phyloP scores from a whole-genome alignment of 768 basidiomycete genomes.

The Auriscalpium orientale region DNA sequence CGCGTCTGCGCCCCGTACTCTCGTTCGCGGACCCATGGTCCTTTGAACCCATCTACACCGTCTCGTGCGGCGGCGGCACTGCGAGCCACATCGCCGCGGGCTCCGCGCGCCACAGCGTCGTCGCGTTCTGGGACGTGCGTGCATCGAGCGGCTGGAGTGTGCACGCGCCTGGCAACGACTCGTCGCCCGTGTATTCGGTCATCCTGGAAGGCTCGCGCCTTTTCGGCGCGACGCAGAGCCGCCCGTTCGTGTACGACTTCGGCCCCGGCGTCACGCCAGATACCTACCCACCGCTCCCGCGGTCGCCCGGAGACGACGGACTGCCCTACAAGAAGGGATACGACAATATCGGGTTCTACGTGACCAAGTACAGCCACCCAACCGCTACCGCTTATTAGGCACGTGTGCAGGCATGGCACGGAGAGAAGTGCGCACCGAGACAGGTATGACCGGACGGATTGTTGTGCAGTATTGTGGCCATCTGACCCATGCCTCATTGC shows the following conservation, averaged over 20 bases:
- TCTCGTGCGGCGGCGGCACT: constrained; percentile 68
- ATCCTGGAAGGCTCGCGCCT: constrained; percentile 70
- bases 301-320: constrained; percentile 21
- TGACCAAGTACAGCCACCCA: constrained; percentile 38
- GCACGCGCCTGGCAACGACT: constrained; percentile 72
- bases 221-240: constrained; percentile 70
- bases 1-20: constrained; percentile 46
- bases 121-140: constrained; percentile 80
- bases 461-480: too few species aligned
- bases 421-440: too few species aligned
- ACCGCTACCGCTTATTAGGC: neutral
- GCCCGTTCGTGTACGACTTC: constrained; percentile 77
- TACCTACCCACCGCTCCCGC: constrained; percentile 40
- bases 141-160: constrained; percentile 67
- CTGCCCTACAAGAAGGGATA: constrained; percentile 28
- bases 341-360: constrained; percentile 40
- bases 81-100: constrained; percentile 66
- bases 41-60: constrained; percentile 65
- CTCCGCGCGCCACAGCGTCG: constrained; percentile 65
- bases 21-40: constrained; percentile 61
- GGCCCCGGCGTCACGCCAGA: constrained; percentile 50
- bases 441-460: too few species aligned
- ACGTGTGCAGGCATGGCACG: too few species aligned
- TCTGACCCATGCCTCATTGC: too few species aligned
- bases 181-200: constrained; percentile 71